These are phyloP conservation scores for Calocybe gambosa DNA, from an alignment of 1,284 basidiomycete genomes.

Conservation along the genomic window DNA sequence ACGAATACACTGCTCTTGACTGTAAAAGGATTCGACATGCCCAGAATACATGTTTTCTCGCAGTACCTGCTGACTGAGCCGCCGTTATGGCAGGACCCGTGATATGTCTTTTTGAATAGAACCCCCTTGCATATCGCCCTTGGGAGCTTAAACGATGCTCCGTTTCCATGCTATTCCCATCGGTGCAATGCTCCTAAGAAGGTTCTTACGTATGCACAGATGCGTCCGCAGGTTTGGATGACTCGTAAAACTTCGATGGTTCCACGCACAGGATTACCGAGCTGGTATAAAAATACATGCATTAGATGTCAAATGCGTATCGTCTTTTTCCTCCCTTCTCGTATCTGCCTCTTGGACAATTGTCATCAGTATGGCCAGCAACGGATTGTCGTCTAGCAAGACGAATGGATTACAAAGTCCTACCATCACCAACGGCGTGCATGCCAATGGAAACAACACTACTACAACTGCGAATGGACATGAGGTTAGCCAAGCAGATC, in stretches of 20 bases:
- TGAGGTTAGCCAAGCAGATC: no score
- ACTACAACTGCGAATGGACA: not conserved
- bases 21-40: not conserved
- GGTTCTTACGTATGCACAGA: not conserved
- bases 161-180: not conserved
- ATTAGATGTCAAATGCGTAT: not conserved
- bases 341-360: not conserved
- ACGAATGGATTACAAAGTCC: not conserved
- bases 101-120: not conserved
- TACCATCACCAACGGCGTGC: not conserved
- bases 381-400: not conserved
- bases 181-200: not conserved
- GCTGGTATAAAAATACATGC: not conserved
- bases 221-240: not conserved
- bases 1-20: no score
- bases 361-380: not conserved
- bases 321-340: not conserved
- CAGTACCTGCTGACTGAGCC: not conserved
- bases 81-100: not conserved
- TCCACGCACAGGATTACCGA: not conserved
- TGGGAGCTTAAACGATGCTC: not conserved
- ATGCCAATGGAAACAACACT: not conserved
- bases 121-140: not conserved
- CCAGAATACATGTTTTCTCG: not conserved
- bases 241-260: not conserved